Evolutionary conservation across 177 flowering plant genomes (phyloP).

Genomic region (Vitis hybrid): DNA sequence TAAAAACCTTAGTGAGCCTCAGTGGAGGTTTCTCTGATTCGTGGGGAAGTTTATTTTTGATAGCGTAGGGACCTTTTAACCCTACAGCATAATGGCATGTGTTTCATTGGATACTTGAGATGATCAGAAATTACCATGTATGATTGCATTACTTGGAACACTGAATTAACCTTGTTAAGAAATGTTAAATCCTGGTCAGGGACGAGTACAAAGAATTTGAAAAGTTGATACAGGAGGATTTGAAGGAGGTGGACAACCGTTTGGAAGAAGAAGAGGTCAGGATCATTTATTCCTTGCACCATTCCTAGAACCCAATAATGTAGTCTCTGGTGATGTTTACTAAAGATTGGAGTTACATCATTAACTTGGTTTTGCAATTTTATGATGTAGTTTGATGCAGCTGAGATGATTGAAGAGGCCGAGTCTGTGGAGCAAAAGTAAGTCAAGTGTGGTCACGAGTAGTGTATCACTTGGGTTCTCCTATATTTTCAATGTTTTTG

Average conservation of each 20-base stretch:
- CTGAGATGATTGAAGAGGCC: conserved; percentile 76
- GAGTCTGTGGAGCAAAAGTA: conserved; percentile 83
- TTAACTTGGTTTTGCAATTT: conserved; percentile 9
- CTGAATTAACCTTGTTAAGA: conserved; percentile 2
- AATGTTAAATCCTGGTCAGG: conserved; percentile 37
- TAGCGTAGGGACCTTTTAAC: too few species aligned
- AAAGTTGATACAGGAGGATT: conserved; percentile 82
- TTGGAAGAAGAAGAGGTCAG: conserved; percentile 94
- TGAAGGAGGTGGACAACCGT: conserved; percentile 83
- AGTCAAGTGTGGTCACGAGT: conserved; percentile 11
- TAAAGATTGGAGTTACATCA: background rate
- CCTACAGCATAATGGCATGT: too few species aligned
- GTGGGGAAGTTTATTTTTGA: too few species aligned
- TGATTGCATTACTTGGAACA: background rate
- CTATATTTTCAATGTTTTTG: background rate
- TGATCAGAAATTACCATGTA: too few species aligned
- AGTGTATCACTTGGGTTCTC: background rate
- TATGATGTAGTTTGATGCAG: conserved; percentile 74
- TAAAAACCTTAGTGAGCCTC: too few species aligned
- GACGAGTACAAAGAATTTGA: conserved; percentile 95
- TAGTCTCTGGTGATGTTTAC: background rate
- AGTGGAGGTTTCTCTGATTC: too few species aligned
- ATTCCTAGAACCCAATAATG: background rate
- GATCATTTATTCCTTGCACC: background rate
- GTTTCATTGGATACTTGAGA: too few species aligned